Evolutionary conservation across 139 green algal species (phyloP), one percentile per base, ranked within the genome.

Genomic region (Auxenochlorella pyrenoidosa): DNA sequence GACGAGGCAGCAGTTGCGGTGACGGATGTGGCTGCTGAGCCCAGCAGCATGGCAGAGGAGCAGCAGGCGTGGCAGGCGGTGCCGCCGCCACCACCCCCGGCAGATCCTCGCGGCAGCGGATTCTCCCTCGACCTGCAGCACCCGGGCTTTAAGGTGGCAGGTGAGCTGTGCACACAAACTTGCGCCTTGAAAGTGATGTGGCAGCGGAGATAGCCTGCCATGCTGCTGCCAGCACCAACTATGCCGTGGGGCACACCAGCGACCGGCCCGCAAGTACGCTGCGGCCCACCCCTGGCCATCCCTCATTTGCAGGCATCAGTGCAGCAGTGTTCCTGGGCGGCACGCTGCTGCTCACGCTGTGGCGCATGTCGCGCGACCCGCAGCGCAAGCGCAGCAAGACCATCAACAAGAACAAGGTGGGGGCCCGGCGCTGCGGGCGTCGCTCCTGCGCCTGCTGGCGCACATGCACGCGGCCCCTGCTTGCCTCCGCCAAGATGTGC

Each of bases 401-500:
- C 83, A 91, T 98, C 54, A 93, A 93, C 88, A 94, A 95, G 73
- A 95, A 95, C 84, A 88, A 90, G 84, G 84, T 92, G 60, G 32
- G 76, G 1, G 13, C 51, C 40, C 15, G 22, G 76, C 68, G 19
- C n/a, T n/a, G n/a, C n/a, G n/a, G n/a, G n/a, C n/a, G n/a, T n/a
- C n/a, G n/a, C n/a, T n/a, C n/a, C n/a, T n/a, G n/a, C n/a, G n/a
- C n/a, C n/a, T n/a, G n/a, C n/a, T n/a, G n/a, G n/a, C n/a, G n/a
- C n/a, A n/a, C 47, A 6, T 6, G 47, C 47, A 12, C 6, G 6
- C 47, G 47, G 8, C 47, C 6, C 47, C 47, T 58, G 47, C 47
- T 58, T 54, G 47, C 47, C 6, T 54, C 47, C 47, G 10, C 47
- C 47, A 54, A 10, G 47, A 6, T 18, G n/a, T n/a, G 8, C 47